A percentile compares a stretch with the other conserved stretches of the same genome.
Conservation (phyloP, 371 early-diverging fungal genomes). For the Batkoa obscura region DNA sequence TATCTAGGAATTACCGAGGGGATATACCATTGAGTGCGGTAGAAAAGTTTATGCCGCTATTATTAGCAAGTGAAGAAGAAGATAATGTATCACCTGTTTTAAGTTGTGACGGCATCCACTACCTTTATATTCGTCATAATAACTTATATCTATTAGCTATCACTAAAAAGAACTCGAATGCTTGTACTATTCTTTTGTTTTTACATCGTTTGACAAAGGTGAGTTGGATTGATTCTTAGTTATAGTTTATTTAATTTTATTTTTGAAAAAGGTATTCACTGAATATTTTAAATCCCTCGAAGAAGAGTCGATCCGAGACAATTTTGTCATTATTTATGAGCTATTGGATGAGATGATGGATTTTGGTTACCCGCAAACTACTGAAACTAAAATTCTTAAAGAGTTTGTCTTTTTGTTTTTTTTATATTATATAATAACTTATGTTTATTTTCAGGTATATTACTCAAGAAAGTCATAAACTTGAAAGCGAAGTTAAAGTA, state of each 20-base stretch:
- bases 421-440: neutral
- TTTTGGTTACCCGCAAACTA: slow-evolving; percentile 96
- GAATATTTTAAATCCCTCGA: slow-evolving; percentile 97
- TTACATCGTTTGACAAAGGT: slow-evolving; percentile 77
- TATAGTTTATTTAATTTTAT: neutral
- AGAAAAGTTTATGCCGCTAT: slow-evolving; percentile 92
- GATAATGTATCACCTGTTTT: slow-evolving; percentile 75
- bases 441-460: slow-evolving; percentile 43
- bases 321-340: slow-evolving; percentile 93
- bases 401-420: slow-evolving; percentile 28
- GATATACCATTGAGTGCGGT: slow-evolving; percentile 87
- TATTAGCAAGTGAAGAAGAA: slow-evolving; percentile 86
- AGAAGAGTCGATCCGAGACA: slow-evolving; percentile 91
- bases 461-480: slow-evolving; percentile 89
- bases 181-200: slow-evolving; percentile 83
- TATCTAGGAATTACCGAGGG: slow-evolving; percentile 82
- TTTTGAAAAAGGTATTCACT: slow-evolving; percentile 44
- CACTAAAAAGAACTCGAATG: slow-evolving; percentile 93
- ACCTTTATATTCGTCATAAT: slow-evolving; percentile 83
- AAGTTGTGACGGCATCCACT: slow-evolving; percentile 85
- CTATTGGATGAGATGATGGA: slow-evolving; percentile 99
- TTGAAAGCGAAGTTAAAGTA: slow-evolving; percentile 75
- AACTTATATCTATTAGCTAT: slow-evolving; percentile 86
- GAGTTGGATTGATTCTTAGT: neutral
- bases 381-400: slow-evolving; percentile 90